A percentile compares a stretch with the other conserved stretches of the same genome.
Conservation (phyloP, 352 stramenopile genomes). For the Globisporangium viniferum region DNA sequence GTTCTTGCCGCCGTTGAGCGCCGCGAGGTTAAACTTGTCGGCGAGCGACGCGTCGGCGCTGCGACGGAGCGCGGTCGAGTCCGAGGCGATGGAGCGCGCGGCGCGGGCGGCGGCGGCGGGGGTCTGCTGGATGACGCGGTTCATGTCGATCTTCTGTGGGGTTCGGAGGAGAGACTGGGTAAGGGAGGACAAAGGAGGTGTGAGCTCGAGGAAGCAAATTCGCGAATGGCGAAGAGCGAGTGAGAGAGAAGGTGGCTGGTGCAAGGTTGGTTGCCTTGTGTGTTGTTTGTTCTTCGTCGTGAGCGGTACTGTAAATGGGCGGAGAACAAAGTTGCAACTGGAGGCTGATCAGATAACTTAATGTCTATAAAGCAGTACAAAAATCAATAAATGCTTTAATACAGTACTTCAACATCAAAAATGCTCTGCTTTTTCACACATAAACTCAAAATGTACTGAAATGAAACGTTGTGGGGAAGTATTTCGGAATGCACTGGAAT, state of each 20-base stretch:
- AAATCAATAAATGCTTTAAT: not conserved
- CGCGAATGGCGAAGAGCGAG: not conserved
- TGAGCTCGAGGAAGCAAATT: conserved; percentile 4
- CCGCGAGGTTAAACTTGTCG: conserved; percentile 63
- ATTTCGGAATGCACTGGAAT: not conserved
- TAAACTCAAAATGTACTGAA: not conserved
- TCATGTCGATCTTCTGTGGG: conserved; percentile 4
- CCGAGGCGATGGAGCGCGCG: conserved; percentile 12
- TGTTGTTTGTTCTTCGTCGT: not conserved
- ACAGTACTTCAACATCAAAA: not conserved
- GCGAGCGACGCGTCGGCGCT: conserved; percentile 26
- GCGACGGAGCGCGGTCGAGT: conserved; percentile 8
- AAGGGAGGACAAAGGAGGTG: too few relatives aligned
- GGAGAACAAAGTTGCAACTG: not conserved
- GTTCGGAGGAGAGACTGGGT: not conserved
- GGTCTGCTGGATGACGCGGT: conserved; percentile 15
- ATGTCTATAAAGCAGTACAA: not conserved
- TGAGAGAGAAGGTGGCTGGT: not conserved
- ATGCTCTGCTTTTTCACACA: not conserved
- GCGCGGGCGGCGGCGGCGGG: not conserved
- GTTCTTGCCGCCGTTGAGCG: conserved; percentile 67
- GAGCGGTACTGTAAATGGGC: not conserved
- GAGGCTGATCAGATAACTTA: not conserved
- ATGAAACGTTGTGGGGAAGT: not conserved
- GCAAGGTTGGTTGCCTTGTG: not conserved